Base-by-base conservation (phyloP, 192 early-diverging fungal genomes). In the Mortierella alpina region DNA sequence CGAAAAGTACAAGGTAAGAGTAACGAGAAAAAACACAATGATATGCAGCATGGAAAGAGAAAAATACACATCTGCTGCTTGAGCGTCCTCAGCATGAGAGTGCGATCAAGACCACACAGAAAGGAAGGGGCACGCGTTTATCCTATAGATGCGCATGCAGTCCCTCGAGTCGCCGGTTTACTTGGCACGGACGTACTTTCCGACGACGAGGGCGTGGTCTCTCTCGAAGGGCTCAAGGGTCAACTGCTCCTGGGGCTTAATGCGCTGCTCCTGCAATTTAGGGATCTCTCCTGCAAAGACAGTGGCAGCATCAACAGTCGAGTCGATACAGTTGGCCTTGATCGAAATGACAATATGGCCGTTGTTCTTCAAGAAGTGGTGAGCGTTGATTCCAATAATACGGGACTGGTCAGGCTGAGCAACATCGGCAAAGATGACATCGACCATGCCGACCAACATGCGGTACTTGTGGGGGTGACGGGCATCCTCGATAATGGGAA, bases 281-380 rank as follows among this genome's bases (percentile, higher is more conserved):
- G 96, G 94, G 63, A 99, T 95, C 87, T 99, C 97, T 69, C 91
- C 86, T 23, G 98, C 98, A 86, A 99, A 99, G 46, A 98, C 98
- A 52, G 93, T 96, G 56, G 93, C 90, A 41, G 98, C 96, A 81
- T 93, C 95, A 40, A 96, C 96, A 15, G 97, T 99, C n/a, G 97
- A 98, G 87, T 99, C 98, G 85, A 99, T 99, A 88, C 97, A 99
- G 90, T 97, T 97, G 63, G 97, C 98, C 91, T 99, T 99, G 91
- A 99, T 97, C 61, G 96, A 97, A 76, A 98, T 98, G 61, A 97
- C 97, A 86, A 98, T 96, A 85, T 99, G 92, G 53, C 96, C 96
- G 61, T 93, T 91, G 87, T 96, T 96, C 90, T 96, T 97, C 71
- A 99, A 89, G 90, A 98, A 98, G 87, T 97, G 91, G 85, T 98